These are phyloP conservation scores for Botrytis sinoallii DNA, from an alignment of 2,329 filamentous ascomycete species.

Conservation along the genomic window DNA sequence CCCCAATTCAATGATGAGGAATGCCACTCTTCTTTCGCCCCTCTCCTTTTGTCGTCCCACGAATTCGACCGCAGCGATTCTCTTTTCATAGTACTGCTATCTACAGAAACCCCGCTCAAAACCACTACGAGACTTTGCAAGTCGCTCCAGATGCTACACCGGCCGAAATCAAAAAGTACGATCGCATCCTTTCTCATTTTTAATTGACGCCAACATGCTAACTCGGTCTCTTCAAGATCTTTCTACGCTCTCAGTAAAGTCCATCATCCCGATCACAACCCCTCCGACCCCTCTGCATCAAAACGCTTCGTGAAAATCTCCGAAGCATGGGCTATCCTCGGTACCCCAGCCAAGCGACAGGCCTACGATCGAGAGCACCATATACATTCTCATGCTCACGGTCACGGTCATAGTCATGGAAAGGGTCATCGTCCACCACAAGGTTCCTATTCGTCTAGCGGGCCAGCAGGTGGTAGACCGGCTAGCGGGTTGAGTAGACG, in stretches of 20 bases:
- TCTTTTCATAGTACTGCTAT: slow-evolving; percentile 50
- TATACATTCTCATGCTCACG: slow-evolving; percentile 9
- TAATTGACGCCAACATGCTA: not conserved
- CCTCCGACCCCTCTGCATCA: slow-evolving; percentile 65
- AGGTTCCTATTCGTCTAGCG: slow-evolving; percentile 54
- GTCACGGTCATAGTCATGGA: not conserved
- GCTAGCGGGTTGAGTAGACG: slow-evolving; percentile 78
- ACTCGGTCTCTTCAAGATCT: slow-evolving; percentile 45
- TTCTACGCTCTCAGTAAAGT: slow-evolving; percentile 91
- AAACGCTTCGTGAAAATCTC: slow-evolving; percentile 78
- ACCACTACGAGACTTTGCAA: slow-evolving; percentile 80
- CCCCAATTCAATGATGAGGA: slow-evolving; percentile 39
- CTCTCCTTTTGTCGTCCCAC: slow-evolving; percentile 20
- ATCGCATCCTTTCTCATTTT: not conserved
- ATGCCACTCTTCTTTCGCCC: slow-evolving; percentile 52
- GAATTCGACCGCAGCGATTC: slow-evolving; percentile 25
- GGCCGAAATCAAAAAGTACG: slow-evolving; percentile 79
- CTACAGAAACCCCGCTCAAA: slow-evolving; percentile 41
- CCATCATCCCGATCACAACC: slow-evolving; percentile 92
- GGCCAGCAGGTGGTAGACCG: slow-evolving; percentile 70
- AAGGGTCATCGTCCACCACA: slow-evolving; percentile 36
- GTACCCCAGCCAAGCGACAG: slow-evolving; percentile 68
- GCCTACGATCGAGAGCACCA: slow-evolving; percentile 72
- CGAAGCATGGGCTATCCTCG: slow-evolving; percentile 78
- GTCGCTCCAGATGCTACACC: slow-evolving; percentile 67